Percentiles rank a stretch among this genome's conserved stretches.
Evolutionary conservation across 2,329 filamentous ascomycete species (phyloP).

Genomic region (Fusarium sp.): DNA sequence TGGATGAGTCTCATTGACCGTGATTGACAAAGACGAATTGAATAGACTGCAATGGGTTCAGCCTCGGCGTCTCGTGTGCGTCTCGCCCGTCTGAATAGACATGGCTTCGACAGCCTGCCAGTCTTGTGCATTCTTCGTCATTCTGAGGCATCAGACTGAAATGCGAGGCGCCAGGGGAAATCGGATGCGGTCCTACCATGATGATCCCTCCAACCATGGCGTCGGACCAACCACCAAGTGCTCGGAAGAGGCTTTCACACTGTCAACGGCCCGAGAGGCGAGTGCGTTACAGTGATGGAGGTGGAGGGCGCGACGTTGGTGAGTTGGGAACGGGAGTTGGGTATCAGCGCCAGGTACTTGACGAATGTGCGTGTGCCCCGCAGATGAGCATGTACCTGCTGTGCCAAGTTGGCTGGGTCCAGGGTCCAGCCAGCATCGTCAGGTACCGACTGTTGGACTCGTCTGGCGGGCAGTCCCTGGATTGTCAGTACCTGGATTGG

Average conservation of each 20-base stretch:
- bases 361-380: constrained; percentile 17
- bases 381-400: constrained; percentile 24
- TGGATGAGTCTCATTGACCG: background rate
- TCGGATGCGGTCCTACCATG: constrained; percentile 37
- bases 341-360: constrained; percentile 31
- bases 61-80: background rate
- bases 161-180: constrained; percentile 31
- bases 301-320: constrained; percentile 32
- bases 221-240: constrained; percentile 42
- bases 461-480: constrained; percentile 7
- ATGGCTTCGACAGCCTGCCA: background rate
- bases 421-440: constrained; percentile 34
- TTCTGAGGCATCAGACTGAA: constrained; percentile 26
- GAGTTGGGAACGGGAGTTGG: constrained; percentile 30
- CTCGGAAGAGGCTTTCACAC: constrained; percentile 35
- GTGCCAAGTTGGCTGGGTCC: constrained; percentile 17
- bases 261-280: constrained; percentile 45
- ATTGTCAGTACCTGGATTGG: background rate
- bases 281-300: constrained; percentile 29
- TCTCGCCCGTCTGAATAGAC: background rate
- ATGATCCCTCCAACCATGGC: constrained; percentile 34
- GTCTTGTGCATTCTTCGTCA: constrained; percentile 17
- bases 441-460: constrained; percentile 24
- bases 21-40: background rate
- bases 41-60: background rate